Conservation (phyloP, 768 basidiomycete species). For the Boletus vinaceobasis region DNA sequence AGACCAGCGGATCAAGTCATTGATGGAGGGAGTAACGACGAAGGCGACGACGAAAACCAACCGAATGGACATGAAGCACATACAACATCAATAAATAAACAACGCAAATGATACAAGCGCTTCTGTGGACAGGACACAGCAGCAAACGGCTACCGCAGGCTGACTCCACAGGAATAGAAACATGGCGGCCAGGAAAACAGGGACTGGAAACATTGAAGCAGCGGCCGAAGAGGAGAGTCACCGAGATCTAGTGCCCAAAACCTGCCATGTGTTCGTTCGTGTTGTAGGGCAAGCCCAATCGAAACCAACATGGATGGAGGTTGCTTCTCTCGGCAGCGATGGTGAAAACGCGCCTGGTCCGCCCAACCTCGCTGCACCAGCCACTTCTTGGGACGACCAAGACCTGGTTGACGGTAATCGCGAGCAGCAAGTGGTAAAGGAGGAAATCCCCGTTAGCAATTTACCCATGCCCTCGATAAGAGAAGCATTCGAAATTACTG, state of each 20-base stretch:
- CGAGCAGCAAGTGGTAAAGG: constrained; percentile 21
- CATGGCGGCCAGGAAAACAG: constrained; percentile 24
- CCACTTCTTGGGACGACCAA: too few relatives aligned
- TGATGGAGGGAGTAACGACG: constrained; percentile 22
- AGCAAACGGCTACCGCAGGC: constrained; percentile 9
- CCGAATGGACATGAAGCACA: constrained; percentile 31
- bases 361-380: too few relatives aligned
- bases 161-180: constrained; percentile 21
- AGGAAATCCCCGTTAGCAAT: constrained; percentile 17
- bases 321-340: too few relatives aligned
- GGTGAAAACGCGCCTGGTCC: too few relatives aligned
- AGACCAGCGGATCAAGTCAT: constrained; percentile 31
- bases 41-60: constrained; percentile 8
- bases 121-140: constrained; percentile 29
- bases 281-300: constrained; percentile 19
- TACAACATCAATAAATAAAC: constrained; percentile 33
- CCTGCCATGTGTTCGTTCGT: constrained; percentile 22
- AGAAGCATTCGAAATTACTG: constrained; percentile 23
- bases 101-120: constrained; percentile 29
- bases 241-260: constrained; percentile 23
- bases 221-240: constrained; percentile 23
- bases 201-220: constrained; percentile 19
- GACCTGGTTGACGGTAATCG: too few relatives aligned
- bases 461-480: constrained; percentile 18
- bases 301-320: constrained; percentile 22